Base-by-base conservation (phyloP, 2,329 filamentous ascomycete genomes). In the Cytospora leucostoma region DNA sequence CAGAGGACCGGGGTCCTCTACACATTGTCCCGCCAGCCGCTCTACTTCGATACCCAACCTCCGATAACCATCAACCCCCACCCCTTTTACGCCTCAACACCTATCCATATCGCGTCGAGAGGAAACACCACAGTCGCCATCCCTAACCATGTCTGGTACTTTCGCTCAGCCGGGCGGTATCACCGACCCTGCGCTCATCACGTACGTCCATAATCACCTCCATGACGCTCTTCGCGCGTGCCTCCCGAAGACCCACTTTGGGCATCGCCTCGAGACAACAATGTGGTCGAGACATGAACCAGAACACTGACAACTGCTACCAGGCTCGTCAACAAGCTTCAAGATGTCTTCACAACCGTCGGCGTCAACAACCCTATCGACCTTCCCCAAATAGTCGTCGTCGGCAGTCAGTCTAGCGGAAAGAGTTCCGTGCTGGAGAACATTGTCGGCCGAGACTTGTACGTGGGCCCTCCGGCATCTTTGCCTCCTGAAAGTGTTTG, bases 341-440 rank as follows among this genome's bases (percentile, higher is more conserved):
- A 99, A 77, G 95, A 99, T 92, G 95, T 99, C 71, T 99, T 99
- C 76, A 90, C 94, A 67, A 98, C 95, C 50, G 95, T 99, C 71
- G 95, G 95, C 71, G 95, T 98, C 74, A 95, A 97, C 86, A 99
- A 99, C 79, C 95, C 95, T 67, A 99, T 99, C 83, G 95, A 99
- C 82, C 81, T 99, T 68, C 95, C 95, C 61, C 95, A 99, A 82
- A 99, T 99, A 76, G 94, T 90, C 70, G 95, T 99, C 70, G 95
- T 99, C 63, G 95, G 95, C 74, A 97, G 93, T 78, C 95, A 99
- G 82, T 99, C 95, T 21, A 97, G 94, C 78, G 95, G 95, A 80
- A 99, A 99, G 88, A 97, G 93, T 84, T 99, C 95, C 19, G 95
- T 99, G 71, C 80, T 99, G 73, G 95, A 99, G 79, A 99, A 99